Evolutionary conservation across 2,329 filamentous ascomycete genomes (phyloP), one percentile per base, ranked within the genome.

Genomic region (Penicillium concentricum): DNA sequence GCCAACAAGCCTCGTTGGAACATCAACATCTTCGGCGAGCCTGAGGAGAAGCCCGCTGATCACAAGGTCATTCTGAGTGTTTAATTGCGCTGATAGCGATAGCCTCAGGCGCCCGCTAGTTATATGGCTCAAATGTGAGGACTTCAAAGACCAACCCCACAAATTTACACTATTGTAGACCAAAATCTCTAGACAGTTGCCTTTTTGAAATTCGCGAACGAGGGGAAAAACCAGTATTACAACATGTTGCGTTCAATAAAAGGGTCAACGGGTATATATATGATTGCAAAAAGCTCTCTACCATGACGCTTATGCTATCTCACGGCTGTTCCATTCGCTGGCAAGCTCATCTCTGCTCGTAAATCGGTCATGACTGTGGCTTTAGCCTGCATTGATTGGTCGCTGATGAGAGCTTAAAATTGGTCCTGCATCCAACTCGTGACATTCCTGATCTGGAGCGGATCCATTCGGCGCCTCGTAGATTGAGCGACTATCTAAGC

Each of bases 21-120:
- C 60, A 79, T 86, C 60, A 75, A 86, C 72, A 76, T 85, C 67
- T 86, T 83, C 62, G 71, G 73, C 56, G 82, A 84, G 58, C 76
- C 79, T 45, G 78, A 78, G 63, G 83, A 86, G 76, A 76, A 79
- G 73, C 55, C 65, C 8, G 80, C 82, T 56, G 69, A 67, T 30
- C 75, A 82, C 71, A 75, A 82, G 72, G 78, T 83, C 38, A 70
- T 81, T 16, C n/a, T 52, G 7, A 24, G 49, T 59, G 43, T 72
- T 37, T 71, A 70, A 60, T 58, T 50, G 22, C 30, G 20, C 28
- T 35, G 34, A 41, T 46, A 51, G 58, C 70, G 28, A 41, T 49
- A 51, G 57, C 70, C 43, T 28, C 2, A 41, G 30, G 16, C 15
- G 15, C 15, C 3, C 2, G 0, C 15, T 46, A 18, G n/a, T 20